Percentiles rank a stretch among this genome's conserved stretches.
phyloP scores from a whole-genome alignment of 2,329 filamentous ascomycete species.

The Diaporthe sp. region DNA sequence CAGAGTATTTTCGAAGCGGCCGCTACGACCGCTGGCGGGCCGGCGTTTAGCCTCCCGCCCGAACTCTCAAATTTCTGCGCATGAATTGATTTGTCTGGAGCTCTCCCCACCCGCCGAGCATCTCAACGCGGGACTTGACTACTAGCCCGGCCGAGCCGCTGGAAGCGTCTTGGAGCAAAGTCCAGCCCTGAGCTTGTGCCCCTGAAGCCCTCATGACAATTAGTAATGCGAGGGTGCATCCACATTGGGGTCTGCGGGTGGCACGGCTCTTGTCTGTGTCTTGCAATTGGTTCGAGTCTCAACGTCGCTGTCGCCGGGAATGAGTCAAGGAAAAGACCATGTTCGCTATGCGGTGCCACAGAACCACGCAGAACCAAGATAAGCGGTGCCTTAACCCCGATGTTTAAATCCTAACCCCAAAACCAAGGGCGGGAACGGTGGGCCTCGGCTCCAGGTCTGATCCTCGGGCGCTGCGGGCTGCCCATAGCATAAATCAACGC shows the following conservation, averaged over 20 bases:
- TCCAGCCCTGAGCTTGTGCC: background rate
- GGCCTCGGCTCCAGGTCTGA: background rate
- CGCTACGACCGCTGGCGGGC: background rate
- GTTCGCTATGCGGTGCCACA: conserved; percentile 2
- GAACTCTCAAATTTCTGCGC: background rate
- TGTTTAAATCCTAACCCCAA: conserved; percentile 32
- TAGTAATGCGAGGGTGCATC: background rate
- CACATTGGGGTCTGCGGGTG: background rate
- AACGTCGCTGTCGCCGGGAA: background rate
- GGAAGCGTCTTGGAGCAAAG: background rate
- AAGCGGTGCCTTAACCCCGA: conserved; percentile 17
- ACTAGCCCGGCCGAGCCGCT: background rate
- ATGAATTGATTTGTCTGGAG: background rate
- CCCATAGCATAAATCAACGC: background rate
- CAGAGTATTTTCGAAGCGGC: conserved; percentile 3
- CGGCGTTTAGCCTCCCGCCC: conserved; percentile 1
- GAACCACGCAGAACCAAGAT: background rate
- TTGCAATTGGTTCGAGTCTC: background rate
- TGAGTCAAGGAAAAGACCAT: conserved; percentile 4
- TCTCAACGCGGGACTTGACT: background rate
- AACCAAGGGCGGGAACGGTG: too few relatives aligned
- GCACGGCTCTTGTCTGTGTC: background rate
- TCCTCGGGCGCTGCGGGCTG: background rate
- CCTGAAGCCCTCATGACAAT: background rate
- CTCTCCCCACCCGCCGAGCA: background rate